phyloP scores from a whole-genome alignment of 1,139 yeast species.

The Candida neerlandica region DNA sequence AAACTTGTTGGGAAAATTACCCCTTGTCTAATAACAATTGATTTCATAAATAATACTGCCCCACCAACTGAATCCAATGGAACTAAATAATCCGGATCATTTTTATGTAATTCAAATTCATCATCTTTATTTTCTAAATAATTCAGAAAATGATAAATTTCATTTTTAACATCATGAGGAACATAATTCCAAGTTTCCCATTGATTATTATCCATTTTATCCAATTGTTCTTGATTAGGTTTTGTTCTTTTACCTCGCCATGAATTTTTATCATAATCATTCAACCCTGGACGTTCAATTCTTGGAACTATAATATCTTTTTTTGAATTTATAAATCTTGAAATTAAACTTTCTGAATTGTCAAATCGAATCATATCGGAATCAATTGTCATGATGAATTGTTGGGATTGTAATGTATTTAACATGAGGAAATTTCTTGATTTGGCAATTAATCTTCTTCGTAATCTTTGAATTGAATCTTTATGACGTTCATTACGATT shows the following conservation, averaged over 20 bases:
- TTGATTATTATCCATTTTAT: slow-evolving; percentile 28
- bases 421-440: slow-evolving; percentile 39
- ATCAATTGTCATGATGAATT: slow-evolving; percentile 47
- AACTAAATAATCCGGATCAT: slow-evolving; percentile 22
- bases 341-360: slow-evolving; percentile 23
- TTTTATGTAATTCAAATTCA: slow-evolving; percentile 17
- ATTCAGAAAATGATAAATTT: slow-evolving; percentile 33
- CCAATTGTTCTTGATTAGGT: slow-evolving; percentile 34
- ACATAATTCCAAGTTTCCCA: slow-evolving; percentile 36
- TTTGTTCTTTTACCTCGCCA: slow-evolving; percentile 45
- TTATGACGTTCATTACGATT: slow-evolving; percentile 31
- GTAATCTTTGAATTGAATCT: slow-evolving; percentile 31
- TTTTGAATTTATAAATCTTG: slow-evolving; percentile 28
- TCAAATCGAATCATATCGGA: slow-evolving; percentile 39
- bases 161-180: slow-evolving; percentile 33
- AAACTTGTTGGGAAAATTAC: slow-evolving; percentile 45
- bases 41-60: slow-evolving; percentile 43
- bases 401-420: slow-evolving; percentile 30
- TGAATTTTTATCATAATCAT: slow-evolving; percentile 44
- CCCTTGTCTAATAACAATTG: slow-evolving; percentile 45
- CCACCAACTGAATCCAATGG: slow-evolving; percentile 51
- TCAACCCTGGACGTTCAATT: slow-evolving; percentile 22
- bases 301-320: slow-evolving; percentile 46
- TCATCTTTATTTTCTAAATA: slow-evolving; percentile 23
- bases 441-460: slow-evolving; percentile 39